Evolutionary conservation across 75 land plant species (phyloP).

Genomic region (Picea sitchensis): DNA sequence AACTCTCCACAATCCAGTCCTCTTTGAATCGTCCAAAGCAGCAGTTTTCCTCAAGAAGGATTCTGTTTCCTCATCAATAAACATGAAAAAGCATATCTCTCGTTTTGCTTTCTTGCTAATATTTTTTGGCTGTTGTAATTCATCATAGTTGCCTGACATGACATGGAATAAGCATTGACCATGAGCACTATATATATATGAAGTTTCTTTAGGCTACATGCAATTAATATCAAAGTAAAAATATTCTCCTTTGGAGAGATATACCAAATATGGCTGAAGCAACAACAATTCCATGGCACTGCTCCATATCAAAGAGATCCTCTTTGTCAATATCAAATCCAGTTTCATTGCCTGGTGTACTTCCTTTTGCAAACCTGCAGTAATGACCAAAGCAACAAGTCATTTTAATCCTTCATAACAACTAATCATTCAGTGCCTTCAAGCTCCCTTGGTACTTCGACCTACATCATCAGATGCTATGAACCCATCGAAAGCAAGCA

Average conservation of each 20-base stretch:
- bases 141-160: conserved; percentile 82
- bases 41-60: conserved; percentile 37
- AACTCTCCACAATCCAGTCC: conserved; percentile 82
- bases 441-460: neutral
- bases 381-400: conserved; percentile 6
- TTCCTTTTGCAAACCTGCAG: conserved; percentile 72
- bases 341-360: conserved; percentile 67
- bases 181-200: neutral
- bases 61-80: conserved; percentile 90
- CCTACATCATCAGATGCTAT: neutral
- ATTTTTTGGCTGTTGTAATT: conserved; percentile 82
- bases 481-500: neutral
- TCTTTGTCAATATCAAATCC: conserved; percentile 80
- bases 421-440: conserved; percentile 2
- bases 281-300: conserved; percentile 85
- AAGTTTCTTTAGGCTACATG: neutral
- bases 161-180: neutral
- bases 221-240: neutral
- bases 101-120: conserved; percentile 66
- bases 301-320: conserved; percentile 70
- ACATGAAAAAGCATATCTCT: conserved; percentile 87
- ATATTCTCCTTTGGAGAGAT: neutral
- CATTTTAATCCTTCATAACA: neutral
- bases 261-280: conserved; percentile 96
- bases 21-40: conserved; percentile 34